Conservation (phyloP, 2,329 filamentous ascomycete species). For the Aureobasidium sp. region DNA sequence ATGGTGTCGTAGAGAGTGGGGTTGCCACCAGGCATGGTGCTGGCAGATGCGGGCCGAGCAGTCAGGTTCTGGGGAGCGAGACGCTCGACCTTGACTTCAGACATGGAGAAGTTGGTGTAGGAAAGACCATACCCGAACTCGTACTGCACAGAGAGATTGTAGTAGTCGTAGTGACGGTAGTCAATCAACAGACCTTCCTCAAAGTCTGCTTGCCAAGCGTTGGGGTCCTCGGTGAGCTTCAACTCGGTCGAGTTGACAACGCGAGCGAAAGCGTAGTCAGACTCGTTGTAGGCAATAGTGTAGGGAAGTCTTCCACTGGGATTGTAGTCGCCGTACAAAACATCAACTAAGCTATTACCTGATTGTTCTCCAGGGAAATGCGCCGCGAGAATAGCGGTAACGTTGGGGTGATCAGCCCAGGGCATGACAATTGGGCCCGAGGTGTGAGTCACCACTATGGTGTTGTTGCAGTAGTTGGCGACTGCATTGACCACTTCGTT, state of each 20-base stretch:
- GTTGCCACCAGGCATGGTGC: slow-evolving; percentile 45
- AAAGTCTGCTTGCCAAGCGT: slow-evolving; percentile 44
- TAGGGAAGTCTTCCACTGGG: slow-evolving; percentile 80
- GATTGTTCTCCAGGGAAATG: slow-evolving; percentile 82
- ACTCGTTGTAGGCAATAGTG: slow-evolving; percentile 66
- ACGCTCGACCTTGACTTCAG: slow-evolving; percentile 40
- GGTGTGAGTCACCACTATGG: slow-evolving; percentile 19
- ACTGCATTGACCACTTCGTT: slow-evolving; percentile 17
- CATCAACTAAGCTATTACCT: slow-evolving; percentile 70
- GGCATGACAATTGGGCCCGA: slow-evolving; percentile 17
- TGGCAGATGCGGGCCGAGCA: slow-evolving; percentile 25
- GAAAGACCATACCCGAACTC: slow-evolving; percentile 42
- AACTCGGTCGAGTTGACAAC: slow-evolving; percentile 31
- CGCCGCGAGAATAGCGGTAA: slow-evolving; percentile 64
- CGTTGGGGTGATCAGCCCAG: slow-evolving; percentile 28
- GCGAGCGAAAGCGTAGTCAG: slow-evolving; percentile 53
- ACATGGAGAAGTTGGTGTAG: slow-evolving; percentile 39
- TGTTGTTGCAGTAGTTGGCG: slow-evolving; percentile 18
- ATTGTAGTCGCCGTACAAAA: slow-evolving; percentile 72
- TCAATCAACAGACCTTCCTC: slow-evolving; percentile 48
- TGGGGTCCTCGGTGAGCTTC: slow-evolving; percentile 27
- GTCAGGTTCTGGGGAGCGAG: slow-evolving; percentile 33
- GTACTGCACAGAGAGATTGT: slow-evolving; percentile 32
- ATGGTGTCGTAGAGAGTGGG: slow-evolving; percentile 59
- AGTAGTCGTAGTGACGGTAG: slow-evolving; percentile 46